Evolutionary conservation across 2,329 filamentous ascomycete species (phyloP).

Genomic region (Ilyonectria robusta): DNA sequence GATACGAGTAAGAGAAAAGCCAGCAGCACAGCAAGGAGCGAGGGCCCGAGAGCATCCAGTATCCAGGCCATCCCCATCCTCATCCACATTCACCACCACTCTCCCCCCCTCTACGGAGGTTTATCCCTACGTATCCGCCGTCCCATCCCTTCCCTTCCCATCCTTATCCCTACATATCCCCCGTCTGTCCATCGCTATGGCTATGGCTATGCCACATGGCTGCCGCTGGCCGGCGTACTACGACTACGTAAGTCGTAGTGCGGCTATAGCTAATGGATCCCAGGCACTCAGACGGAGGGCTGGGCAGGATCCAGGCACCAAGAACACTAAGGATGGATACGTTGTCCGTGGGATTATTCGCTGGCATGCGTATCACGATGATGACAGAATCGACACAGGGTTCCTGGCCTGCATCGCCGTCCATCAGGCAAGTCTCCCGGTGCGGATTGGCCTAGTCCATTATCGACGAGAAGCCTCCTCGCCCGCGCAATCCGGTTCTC

Average conservation of each 20-base stretch:
- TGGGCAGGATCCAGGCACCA: constrained; percentile 13
- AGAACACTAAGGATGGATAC: constrained; percentile 18
- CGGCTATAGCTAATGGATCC: neutral
- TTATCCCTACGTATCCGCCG: constrained; percentile 15
- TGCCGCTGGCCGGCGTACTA: constrained; percentile 11
- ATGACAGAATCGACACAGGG: constrained; percentile 24
- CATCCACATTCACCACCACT: constrained; percentile 15
- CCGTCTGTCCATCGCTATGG: constrained; percentile 30
- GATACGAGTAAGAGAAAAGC: constrained; percentile 15
- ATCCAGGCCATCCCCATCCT: constrained; percentile 21
- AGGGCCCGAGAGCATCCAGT: constrained; percentile 25
- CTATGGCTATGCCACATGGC: constrained; percentile 39
- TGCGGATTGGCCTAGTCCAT: constrained; percentile 10
- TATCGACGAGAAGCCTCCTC: neutral
- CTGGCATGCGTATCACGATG: constrained; percentile 15
- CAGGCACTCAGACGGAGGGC: neutral
- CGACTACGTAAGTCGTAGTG: constrained; percentile 26
- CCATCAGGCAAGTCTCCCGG: neutral
- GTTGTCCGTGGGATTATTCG: neutral
- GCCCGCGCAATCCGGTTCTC: constrained; percentile 10
- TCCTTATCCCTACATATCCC: constrained; percentile 31
- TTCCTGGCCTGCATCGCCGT: constrained; percentile 9
- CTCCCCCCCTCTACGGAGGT: neutral
- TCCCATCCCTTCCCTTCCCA: constrained; percentile 38
- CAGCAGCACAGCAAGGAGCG: constrained; percentile 17